Conservation (phyloP, 495 filamentous ascomycete species). For the Bombardia bombarda region DNA sequence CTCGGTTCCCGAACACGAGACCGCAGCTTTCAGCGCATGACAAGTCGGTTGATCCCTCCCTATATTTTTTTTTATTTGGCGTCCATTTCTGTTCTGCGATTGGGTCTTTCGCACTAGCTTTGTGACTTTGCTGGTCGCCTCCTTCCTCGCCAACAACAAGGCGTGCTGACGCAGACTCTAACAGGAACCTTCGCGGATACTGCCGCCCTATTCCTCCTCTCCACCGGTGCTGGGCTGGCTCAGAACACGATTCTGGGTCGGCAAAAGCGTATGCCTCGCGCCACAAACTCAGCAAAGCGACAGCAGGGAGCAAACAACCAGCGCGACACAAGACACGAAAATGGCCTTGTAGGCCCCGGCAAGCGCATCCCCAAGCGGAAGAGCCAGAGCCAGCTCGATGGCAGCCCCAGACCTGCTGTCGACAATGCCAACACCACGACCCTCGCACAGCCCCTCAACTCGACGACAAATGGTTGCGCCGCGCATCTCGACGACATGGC, state of each 20-base stretch:
- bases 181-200: too few relatives aligned
- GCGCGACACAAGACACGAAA: slow-evolving; percentile 78
- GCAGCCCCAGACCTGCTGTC: slow-evolving; percentile 15
- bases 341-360: slow-evolving; percentile 75
- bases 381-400: slow-evolving; percentile 40
- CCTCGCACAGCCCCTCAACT: slow-evolving; percentile 27
- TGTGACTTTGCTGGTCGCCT: too few relatives aligned
- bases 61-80: too few relatives aligned
- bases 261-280: slow-evolving; percentile 62
- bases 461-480: slow-evolving; percentile 27
- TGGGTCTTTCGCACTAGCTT: neutral
- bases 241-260: slow-evolving; percentile 44
- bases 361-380: slow-evolving; percentile 60
- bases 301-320: slow-evolving; percentile 54
- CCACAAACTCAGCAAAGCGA: slow-evolving; percentile 58
- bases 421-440: slow-evolving; percentile 28
- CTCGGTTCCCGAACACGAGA: neutral
- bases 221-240: slow-evolving; percentile 31
- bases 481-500: slow-evolving; percentile 31
- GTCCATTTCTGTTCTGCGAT: too few relatives aligned
- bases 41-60: too few relatives aligned
- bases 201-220: slow-evolving; percentile 2
- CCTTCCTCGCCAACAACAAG: neutral
- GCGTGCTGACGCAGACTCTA: neutral
- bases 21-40: slow-evolving; percentile 5